Percentiles rank a stretch among this genome's conserved stretches.
These are phyloP conservation scores for Scleromitrula shiraiana DNA, from an alignment of 2,329 filamentous ascomycete genomes.

Conservation along the genomic window DNA sequence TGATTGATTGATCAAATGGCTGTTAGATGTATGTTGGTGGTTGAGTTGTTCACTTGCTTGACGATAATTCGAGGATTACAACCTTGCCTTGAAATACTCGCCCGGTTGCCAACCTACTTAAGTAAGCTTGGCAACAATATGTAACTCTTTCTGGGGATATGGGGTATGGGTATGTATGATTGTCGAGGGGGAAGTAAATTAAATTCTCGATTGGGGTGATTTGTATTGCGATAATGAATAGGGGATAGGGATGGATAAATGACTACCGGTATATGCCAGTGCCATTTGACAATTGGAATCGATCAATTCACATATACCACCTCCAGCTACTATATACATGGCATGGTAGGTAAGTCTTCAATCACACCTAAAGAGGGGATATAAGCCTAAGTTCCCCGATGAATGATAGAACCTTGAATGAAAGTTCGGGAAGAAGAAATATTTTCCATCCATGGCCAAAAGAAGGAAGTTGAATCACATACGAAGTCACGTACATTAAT, in stretches of 20 bases:
- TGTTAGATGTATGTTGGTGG: not conserved
- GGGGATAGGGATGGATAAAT: not conserved
- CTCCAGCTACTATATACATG: no score
- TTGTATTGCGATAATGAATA: constrained; percentile 6
- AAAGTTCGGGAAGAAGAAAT: not conserved
- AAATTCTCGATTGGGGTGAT: no score
- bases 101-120: not conserved
- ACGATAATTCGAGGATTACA: constrained; percentile 1
- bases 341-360: no score
- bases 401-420: not conserved
- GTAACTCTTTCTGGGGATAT: not conserved
- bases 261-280: not conserved
- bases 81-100: no score
- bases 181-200: no score
- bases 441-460: no score
- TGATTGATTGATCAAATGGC: not conserved
- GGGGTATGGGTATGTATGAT: not conserved
- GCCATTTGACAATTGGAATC: not conserved
- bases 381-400: no score
- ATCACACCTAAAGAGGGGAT: no score
- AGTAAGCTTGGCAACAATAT: not conserved
- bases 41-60: not conserved
- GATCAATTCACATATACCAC: not conserved
- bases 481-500: constrained; percentile 2
- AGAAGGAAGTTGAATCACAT: no score